These are phyloP conservation scores for Salicornia ramosissima DNA, from an alignment of 148 eudicot genomes.

Conservation along the genomic window DNA sequence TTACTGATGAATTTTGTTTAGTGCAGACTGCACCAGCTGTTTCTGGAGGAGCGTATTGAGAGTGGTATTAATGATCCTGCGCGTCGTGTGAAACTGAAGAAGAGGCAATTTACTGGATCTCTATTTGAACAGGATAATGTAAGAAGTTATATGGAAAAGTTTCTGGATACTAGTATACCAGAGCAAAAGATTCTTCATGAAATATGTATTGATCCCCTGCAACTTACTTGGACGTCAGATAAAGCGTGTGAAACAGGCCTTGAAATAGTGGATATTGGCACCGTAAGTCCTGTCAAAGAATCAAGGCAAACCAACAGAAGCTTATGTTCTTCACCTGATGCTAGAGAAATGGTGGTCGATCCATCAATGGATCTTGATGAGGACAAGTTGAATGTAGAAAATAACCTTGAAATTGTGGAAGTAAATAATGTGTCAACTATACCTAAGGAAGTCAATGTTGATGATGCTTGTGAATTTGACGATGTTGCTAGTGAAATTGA, in stretches of 20 bases:
- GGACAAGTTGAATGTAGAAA: constrained; percentile 27
- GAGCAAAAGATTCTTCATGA: constrained; percentile 60
- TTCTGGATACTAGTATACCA: constrained; percentile 50
- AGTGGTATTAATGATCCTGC: constrained; percentile 64
- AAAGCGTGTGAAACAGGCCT: constrained; percentile 38
- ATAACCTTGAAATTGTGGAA: constrained; percentile 21
- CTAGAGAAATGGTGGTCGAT: constrained; percentile 30
- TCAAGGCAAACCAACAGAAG: constrained; percentile 37
- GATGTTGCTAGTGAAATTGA: constrained; percentile 75
- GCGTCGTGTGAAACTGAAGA: constrained; percentile 77
- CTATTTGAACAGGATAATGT: constrained; percentile 49
- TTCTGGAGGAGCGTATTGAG: constrained; percentile 82
- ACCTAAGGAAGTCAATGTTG: constrained; percentile 33
- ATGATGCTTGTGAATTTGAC: constrained; percentile 45
- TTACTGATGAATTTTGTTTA: constrained; percentile 21
- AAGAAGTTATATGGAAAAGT: constrained; percentile 80
- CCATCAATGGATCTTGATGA: constrained; percentile 20
- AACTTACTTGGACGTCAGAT: constrained; percentile 32
- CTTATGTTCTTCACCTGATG: constrained; percentile 35
- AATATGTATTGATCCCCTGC: constrained; percentile 36
- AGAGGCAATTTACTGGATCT: constrained; percentile 65
- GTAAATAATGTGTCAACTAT: constrained; percentile 18
- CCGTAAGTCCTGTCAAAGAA: constrained; percentile 43
- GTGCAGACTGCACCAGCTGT: constrained; percentile 84
- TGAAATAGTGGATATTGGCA: constrained; percentile 45